Conservation (phyloP, 1,284 basidiomycete species). For the Fomitopsis schrenkii region DNA sequence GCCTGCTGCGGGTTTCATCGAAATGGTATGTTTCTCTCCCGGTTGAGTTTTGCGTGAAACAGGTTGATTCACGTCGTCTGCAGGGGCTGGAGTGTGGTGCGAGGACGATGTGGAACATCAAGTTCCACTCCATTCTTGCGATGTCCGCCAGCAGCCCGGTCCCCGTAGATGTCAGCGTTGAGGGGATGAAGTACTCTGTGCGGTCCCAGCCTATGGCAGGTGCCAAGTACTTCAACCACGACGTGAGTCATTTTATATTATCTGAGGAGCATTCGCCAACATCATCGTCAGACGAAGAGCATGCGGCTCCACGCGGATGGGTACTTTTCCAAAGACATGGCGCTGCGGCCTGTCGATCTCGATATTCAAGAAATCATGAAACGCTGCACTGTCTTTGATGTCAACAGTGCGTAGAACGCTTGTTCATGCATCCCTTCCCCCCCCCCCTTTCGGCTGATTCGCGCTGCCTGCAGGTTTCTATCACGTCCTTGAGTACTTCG, state of each 20-base stretch:
- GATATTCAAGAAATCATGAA: not conserved
- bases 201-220: not conserved
- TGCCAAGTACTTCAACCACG: not conserved
- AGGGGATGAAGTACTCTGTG: slow-evolving; percentile 28
- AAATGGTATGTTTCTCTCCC: slow-evolving; percentile 30
- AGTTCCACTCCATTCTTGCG: slow-evolving; percentile 18
- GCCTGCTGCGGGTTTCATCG: slow-evolving; percentile 40
- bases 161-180: slow-evolving; percentile 21
- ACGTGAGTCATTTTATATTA: not conserved
- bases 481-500: not conserved
- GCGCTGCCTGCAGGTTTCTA: not conserved
- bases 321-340: not conserved
- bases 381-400: not conserved
- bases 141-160: slow-evolving; percentile 26
- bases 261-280: no score
- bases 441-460: not conserved
- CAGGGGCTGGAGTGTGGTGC: slow-evolving; percentile 20
- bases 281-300: not conserved
- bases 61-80: not conserved
- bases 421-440: not conserved
- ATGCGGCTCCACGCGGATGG: not conserved
- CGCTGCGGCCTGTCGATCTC: not conserved
- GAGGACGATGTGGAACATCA: slow-evolving; percentile 16
- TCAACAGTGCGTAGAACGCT: not conserved
- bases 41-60: not conserved